Base-by-base conservation (phyloP, 768 basidiomycete genomes). In the Strobilomyces confusus region DNA sequence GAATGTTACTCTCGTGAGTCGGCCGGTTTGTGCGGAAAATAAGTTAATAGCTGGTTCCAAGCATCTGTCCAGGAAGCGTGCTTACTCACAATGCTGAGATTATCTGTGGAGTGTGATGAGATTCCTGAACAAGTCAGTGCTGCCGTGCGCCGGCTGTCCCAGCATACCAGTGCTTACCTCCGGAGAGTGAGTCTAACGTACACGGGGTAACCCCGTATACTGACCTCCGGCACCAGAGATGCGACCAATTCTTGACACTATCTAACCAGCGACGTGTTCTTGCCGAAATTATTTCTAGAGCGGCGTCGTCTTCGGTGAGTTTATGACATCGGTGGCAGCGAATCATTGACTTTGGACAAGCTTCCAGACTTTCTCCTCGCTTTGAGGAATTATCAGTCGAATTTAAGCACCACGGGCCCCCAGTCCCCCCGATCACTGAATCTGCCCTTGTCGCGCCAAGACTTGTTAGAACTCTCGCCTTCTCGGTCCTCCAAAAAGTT, bases 41-140 rank as follows among this genome's bases (percentile, higher is more conserved):
- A 42, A n/a, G 38, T 41, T 54, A 43, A 49, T 26, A 22, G 13
- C 47, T 6, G 37, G 30, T 44, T 22, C 12, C 45, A 56, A 92
- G 89, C 79, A 32, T 73, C 84, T 26, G 80, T 92, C 9, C 86
- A 88, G 63, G 90, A 93, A 53, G 82, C 82, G 5, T 82, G 81
- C 55, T 69, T 93, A 29, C 64, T 92, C 30, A 77, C 84, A 4
- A 87, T 92, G 84, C 68, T 91, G 33, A 77, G 88, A 49, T 57
- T 90, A 29, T 74, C 79, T 45, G 80, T 78, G 3, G 78, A 82
- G 19, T 85, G 82, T 60, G 77, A 80, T 11, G 71, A 77, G 22
- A 63, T 86, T 12, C 79, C 84, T 4, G 63, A 72, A 19, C 69
- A 78, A 7, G 73, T 81, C 22, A 58, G 72, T 14, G 66, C 64